Base-by-base conservation (phyloP, 2,329 filamentous ascomycete genomes). In the Sporothrix euskadiensis region DNA sequence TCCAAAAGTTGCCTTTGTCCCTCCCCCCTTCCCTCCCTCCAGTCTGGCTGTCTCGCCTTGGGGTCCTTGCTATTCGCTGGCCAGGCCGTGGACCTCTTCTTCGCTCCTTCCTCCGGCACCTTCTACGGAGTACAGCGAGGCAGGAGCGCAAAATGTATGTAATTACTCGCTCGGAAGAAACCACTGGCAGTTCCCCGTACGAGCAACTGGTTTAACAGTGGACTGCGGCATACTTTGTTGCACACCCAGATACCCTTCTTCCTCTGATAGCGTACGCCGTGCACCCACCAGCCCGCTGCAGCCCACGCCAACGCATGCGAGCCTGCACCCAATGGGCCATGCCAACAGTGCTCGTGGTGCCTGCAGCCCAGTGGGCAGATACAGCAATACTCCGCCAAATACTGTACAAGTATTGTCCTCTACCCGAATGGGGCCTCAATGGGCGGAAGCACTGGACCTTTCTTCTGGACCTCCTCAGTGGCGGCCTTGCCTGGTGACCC, bases 1-100 rank as follows among this genome's bases (percentile, higher is more conserved):
- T n/a, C 61, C 47, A 57, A 22, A 54, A 63, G 47, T 39, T 39
- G 44, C 44, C 68, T 71, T 66, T 66, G 68, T 73, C 44, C 22
- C 35, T 73, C 63, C 49, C 35, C 30, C 59, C 19, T 69, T 59
- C 61, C 19, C 41, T 68, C 30, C 26, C 73, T 49, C 59, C 7
- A 49, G 22, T 69, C 63, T 59, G 32, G 65, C 7, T 69, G 22
- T 69, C 63, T 59, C 44, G 65, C 41, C 39, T 65, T 59, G 44
- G 1, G 14, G 30, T 8, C 49, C 47, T 66, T 22, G 41, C 35
- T 66, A n/a, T 39, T 57, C 49, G 26, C 59, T 54, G n/a, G 39
- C 22, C 39, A 66, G 10, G n/a, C 35, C 57, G 19, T 12, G 26
- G 10, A 16, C 54, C 30, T 12, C 59, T 63, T 41, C 35, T 41